phyloP scores from a whole-genome alignment of 139 green algal genomes.

The Closterium sp. region DNA sequence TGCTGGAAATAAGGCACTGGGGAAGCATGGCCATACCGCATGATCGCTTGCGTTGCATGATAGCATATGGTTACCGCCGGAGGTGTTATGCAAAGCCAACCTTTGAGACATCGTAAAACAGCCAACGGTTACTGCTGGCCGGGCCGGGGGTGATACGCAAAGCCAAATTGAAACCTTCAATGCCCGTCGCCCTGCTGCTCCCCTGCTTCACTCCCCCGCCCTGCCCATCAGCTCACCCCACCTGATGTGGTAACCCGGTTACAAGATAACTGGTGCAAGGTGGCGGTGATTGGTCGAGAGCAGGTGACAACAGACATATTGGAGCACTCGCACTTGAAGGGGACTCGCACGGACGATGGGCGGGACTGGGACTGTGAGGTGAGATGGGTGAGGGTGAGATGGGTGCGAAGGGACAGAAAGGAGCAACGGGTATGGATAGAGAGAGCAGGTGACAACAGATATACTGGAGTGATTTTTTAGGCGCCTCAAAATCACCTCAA shows the following conservation, averaged over 20 bases:
- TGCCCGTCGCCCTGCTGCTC: no score
- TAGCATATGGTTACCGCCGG: no score
- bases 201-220: not conserved
- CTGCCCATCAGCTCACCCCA: constrained; percentile 10
- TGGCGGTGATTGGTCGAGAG: constrained; percentile 70
- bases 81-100: no score
- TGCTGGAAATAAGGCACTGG: not conserved
- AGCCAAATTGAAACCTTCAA: no score
- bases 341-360: constrained; percentile 33
- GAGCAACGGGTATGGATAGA: not conserved
- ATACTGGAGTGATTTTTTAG: no score
- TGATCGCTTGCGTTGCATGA: no score
- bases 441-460: not conserved
- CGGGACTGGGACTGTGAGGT: constrained; percentile 9
- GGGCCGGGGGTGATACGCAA: no score
- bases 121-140: no score
- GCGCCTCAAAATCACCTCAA: no score
- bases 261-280: constrained; percentile 36
- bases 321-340: constrained; percentile 63
- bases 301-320: constrained; percentile 78
- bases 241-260: constrained; percentile 54
- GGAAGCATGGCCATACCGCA: no score
- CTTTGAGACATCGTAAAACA: no score
- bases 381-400: constrained; percentile 30
- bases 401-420: constrained; percentile 50